These are phyloP conservation scores for Filobasidium wieringae DNA, from an alignment of 768 basidiomycete genomes.

Conservation along the genomic window DNA sequence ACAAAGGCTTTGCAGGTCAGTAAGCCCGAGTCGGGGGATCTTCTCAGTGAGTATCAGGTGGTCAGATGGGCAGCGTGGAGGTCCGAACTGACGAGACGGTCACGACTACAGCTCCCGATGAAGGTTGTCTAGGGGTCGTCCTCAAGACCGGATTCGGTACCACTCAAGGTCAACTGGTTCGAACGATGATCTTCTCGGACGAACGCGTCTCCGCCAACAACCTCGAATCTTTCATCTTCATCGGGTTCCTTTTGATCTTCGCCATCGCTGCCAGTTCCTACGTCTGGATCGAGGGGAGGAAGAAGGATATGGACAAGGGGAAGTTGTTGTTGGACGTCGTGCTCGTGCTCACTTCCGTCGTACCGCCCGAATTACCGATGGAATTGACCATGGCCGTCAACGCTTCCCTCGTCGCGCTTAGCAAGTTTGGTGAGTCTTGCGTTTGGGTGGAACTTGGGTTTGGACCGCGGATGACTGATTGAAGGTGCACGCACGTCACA, in stretches of 20 bases:
- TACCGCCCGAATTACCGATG: constrained; percentile 97
- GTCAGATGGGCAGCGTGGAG: neutral
- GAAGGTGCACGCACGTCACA: constrained; percentile 30
- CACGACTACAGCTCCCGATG: constrained; percentile 53
- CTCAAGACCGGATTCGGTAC: constrained; percentile 95
- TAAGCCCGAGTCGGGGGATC: constrained; percentile 35
- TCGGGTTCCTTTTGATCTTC: constrained; percentile 93
- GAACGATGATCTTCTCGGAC: constrained; percentile 98
- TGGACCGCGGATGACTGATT: neutral
- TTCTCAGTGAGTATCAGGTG: constrained; percentile 36
- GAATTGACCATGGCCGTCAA: constrained; percentile 94
- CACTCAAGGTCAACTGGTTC: constrained; percentile 87
- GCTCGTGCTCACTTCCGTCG: constrained; percentile 90
- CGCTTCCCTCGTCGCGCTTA: constrained; percentile 79
- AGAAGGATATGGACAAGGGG: constrained; percentile 81
- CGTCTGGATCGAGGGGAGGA: constrained; percentile 96
- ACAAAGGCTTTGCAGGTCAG: constrained; percentile 91
- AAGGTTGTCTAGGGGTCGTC: constrained; percentile 82
- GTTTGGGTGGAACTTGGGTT: neutral
- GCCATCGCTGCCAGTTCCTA: constrained; percentile 97
- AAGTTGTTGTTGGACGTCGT: constrained; percentile 92
- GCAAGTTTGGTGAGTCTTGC: constrained; percentile 63
- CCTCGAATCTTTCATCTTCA: constrained; percentile 88
- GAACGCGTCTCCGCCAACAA: constrained; percentile 96
- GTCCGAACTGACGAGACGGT: neutral